Evolutionary conservation across 1,284 basidiomycete genomes (phyloP).

Genomic region (Naganishia cerealis): DNA sequence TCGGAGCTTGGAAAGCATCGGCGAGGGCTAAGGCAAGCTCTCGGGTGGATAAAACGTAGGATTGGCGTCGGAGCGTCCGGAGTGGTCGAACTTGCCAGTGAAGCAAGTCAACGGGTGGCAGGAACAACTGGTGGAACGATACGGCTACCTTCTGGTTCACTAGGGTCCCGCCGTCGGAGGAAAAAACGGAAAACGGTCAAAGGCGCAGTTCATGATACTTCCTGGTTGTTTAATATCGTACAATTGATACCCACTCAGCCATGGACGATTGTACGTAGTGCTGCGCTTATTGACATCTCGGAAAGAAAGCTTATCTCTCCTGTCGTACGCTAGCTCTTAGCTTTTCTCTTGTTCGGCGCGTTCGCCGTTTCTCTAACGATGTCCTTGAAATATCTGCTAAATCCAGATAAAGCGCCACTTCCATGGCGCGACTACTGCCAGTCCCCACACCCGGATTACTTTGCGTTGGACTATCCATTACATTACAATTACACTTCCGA

Average conservation of each 20-base stretch:
- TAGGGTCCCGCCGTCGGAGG: constrained; percentile 5
- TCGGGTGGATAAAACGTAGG: constrained; percentile 21
- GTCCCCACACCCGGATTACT: constrained; percentile 56
- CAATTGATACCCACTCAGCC: constrained; percentile 38
- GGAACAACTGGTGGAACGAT: constrained; percentile 11
- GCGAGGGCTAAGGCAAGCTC: constrained; percentile 5
- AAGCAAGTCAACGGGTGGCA: constrained; percentile 20
- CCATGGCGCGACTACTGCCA: constrained; percentile 93
- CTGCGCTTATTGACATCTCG: neutral
- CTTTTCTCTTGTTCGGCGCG: constrained; percentile 15
- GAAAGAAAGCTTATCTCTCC: neutral
- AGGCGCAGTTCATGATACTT: neutral
- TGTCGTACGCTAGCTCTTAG: constrained; percentile 6
- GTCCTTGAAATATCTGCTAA: constrained; percentile 84
- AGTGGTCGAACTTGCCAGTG: constrained; percentile 15
- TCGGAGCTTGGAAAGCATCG: constrained; percentile 17
- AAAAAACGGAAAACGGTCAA: constrained; percentile 1
- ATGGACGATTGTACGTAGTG: constrained; percentile 39
- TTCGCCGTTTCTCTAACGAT: constrained; percentile 66
- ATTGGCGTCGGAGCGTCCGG: constrained; percentile 14
- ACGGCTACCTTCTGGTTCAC: constrained; percentile 3
- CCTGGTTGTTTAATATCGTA: constrained; percentile 36
- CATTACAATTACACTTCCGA: constrained; percentile 25
- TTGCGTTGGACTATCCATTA: constrained; percentile 40
- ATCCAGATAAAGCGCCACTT: constrained; percentile 90